A percentile compares a stretch with the other conserved stretches of the same genome.
phyloP scores from a whole-genome alignment of 139 green algal species.

The Haematococcus lacustris region DNA sequence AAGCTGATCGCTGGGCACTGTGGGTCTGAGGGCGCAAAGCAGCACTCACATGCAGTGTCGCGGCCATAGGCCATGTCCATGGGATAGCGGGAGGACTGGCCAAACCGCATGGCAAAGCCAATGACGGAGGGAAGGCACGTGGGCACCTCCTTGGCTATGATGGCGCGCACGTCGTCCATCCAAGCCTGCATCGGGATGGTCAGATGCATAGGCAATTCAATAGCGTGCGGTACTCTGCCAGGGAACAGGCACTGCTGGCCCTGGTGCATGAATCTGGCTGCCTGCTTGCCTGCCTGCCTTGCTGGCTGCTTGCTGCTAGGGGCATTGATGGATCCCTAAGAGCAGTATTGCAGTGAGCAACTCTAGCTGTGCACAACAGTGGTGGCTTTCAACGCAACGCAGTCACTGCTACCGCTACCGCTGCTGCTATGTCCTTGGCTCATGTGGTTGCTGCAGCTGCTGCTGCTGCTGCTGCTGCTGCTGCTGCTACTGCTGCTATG shows the following conservation, averaged over 20 bases:
- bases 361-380: background rate
- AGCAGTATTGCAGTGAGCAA: too few species aligned
- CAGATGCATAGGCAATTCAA: background rate
- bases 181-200: background rate
- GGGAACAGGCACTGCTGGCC: too few species aligned
- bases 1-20: too few species aligned
- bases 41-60: background rate
- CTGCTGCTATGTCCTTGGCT: too few species aligned
- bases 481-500: background rate
- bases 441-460: background rate
- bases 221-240: background rate
- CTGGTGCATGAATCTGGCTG: too few species aligned
- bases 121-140: conserved; percentile 10
- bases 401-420: too few species aligned
- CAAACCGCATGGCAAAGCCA: conserved; percentile 10
- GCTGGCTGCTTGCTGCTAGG: too few species aligned
- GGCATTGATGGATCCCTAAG: too few species aligned
- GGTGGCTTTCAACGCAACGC: background rate
- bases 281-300: too few species aligned
- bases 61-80: too few species aligned
- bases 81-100: too few species aligned
- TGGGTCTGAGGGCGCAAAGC: too few species aligned
- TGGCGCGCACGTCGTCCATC: conserved; percentile 7
- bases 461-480: background rate
- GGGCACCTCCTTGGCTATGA: background rate